Evolutionary conservation across 2,329 filamentous ascomycete species (phyloP).

Genomic region (Trichoderma breve): DNA sequence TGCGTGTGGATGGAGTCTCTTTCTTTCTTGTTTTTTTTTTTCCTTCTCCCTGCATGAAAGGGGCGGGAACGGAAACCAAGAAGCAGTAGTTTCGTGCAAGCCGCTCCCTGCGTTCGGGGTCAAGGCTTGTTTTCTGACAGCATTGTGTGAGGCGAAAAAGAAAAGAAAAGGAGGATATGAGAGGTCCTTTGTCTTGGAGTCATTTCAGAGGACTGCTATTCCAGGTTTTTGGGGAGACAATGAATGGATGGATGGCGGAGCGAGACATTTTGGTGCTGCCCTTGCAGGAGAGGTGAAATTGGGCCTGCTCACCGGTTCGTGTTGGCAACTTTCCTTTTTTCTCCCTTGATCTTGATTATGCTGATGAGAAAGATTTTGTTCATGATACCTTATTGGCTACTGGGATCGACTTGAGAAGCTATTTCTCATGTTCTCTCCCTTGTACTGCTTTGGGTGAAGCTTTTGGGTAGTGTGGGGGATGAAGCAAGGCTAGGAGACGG

Average conservation of each 20-base stretch:
- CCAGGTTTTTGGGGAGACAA: neutral
- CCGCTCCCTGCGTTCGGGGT: neutral
- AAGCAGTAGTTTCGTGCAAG: neutral
- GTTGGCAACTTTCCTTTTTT: neutral
- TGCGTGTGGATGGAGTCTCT: neutral
- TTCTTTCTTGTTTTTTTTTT: neutral
- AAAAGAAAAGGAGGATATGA: neutral
- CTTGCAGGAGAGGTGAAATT: neutral
- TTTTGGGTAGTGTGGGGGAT: neutral
- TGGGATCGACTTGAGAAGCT: neutral
- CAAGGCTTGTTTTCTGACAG: neutral
- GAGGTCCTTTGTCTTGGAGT: neutral
- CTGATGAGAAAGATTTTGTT: neutral
- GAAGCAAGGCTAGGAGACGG: neutral
- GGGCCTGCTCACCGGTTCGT: neutral
- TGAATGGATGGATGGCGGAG: neutral
- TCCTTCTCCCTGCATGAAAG: constrained; percentile 7
- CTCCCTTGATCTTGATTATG: neutral
- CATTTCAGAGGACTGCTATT: neutral
- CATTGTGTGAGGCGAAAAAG: neutral
- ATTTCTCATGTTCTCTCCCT: neutral
- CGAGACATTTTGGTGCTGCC: neutral
- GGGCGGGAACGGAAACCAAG: neutral
- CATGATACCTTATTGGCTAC: neutral
- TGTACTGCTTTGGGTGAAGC: neutral